Evolutionary conservation across 306 rosid species (phyloP).

Genomic region (Cucumis hystrix): DNA sequence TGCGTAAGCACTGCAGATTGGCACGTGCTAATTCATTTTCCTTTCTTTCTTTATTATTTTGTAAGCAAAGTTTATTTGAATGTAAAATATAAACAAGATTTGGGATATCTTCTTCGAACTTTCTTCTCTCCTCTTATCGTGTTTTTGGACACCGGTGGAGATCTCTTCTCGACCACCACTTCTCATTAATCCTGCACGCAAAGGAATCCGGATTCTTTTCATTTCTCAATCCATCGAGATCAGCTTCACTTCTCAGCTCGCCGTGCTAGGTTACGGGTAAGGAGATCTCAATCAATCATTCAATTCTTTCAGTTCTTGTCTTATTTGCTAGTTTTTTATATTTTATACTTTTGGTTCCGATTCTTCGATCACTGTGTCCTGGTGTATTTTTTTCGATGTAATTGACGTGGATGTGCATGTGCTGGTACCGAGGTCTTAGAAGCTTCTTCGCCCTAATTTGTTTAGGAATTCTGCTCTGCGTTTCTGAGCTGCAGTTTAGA

Average conservation of each 20-base stretch:
- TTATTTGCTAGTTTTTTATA: background rate
- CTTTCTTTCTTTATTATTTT: background rate
- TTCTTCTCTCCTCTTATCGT: background rate
- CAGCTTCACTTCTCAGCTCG: conserved; percentile 14
- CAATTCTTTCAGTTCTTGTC: background rate
- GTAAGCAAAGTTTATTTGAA: background rate
- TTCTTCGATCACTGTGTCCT: background rate
- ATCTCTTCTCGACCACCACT: conserved; percentile 9
- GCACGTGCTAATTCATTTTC: background rate
- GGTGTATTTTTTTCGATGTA: background rate
- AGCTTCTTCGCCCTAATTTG: conserved; percentile 5
- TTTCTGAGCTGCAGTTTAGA: background rate
- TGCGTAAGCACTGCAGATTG: background rate
- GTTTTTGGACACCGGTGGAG: conserved; percentile 16
- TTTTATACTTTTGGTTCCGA: background rate
- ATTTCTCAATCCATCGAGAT: conserved; percentile 11
- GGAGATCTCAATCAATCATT: background rate
- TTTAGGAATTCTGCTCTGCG: background rate
- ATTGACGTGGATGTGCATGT: background rate
- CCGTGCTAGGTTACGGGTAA: conserved; percentile 38
- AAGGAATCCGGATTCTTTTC: background rate
- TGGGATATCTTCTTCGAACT: background rate
- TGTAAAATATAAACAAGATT: background rate
- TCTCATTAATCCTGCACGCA: background rate
- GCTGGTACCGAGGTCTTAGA: background rate